Conservation (phyloP, 2,329 filamentous ascomycete genomes). For the Blumeria hordei region DNA sequence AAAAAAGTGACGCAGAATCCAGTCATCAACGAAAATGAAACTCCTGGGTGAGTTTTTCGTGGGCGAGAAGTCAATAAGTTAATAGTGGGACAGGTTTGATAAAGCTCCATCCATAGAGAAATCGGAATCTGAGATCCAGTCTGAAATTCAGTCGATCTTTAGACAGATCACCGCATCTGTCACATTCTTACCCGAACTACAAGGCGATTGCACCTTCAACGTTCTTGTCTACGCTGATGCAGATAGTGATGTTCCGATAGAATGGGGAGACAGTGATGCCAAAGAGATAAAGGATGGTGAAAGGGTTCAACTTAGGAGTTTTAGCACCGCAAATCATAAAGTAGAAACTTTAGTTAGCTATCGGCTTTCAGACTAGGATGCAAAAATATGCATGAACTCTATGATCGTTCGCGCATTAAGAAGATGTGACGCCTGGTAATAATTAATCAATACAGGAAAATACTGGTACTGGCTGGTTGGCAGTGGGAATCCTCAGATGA, state of each 20-base stretch:
- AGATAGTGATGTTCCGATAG: constrained; percentile 84
- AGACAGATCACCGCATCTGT: constrained; percentile 94
- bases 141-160: constrained; percentile 91
- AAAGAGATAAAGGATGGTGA: constrained; percentile 88
- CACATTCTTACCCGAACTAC: constrained; percentile 82
- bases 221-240: constrained; percentile 94
- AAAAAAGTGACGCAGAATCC: constrained; percentile 23
- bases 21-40: constrained; percentile 46
- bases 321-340: constrained; percentile 82
- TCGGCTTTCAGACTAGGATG: constrained; percentile 27
- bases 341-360: constrained; percentile 95
- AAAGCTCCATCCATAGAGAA: constrained; percentile 33
- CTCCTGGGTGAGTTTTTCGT: constrained; percentile 21
- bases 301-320: constrained; percentile 83
- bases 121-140: constrained; percentile 79
- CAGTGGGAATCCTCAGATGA: too few relatives aligned
- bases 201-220: constrained; percentile 94
- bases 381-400: not conserved
- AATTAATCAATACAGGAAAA: too few relatives aligned
- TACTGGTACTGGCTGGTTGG: too few relatives aligned
- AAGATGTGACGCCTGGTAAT: too few relatives aligned
- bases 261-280: constrained; percentile 96
- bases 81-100: constrained; percentile 1
- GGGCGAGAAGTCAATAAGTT: not conserved
- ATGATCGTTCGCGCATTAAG: not conserved